phyloP scores from a whole-genome alignment of 495 filamentous ascomycete genomes.

The Neurospora tetrasperma region DNA sequence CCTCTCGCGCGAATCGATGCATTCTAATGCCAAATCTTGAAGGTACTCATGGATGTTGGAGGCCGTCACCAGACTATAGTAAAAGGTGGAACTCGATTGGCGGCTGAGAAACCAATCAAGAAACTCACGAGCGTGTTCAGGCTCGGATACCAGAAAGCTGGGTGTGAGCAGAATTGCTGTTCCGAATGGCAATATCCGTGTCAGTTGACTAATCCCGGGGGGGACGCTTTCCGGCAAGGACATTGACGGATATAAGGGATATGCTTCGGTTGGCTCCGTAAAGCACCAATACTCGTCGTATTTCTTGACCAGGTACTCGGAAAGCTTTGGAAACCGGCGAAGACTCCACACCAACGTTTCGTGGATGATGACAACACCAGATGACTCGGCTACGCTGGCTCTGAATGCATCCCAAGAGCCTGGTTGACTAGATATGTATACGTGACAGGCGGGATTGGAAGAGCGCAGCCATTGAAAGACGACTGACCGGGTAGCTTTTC shows the following conservation, averaged over 20 bases:
- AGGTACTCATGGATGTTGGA: slow-evolving; percentile 36
- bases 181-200: slow-evolving; percentile 48
- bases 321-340: slow-evolving; percentile 19
- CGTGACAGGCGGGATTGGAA: slow-evolving; percentile 17
- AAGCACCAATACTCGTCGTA: slow-evolving; percentile 25
- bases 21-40: slow-evolving; percentile 28
- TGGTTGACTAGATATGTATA: slow-evolving; percentile 12
- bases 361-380: slow-evolving; percentile 28
- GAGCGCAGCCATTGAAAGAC: slow-evolving; percentile 21
- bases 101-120: slow-evolving; percentile 44
- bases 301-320: slow-evolving; percentile 4
- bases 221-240: background rate
- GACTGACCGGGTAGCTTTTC: slow-evolving; percentile 1
- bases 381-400: background rate
- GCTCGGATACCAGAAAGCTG: slow-evolving; percentile 46
- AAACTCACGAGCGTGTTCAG: slow-evolving; percentile 39
- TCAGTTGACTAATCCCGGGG: slow-evolving; percentile 26
- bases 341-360: slow-evolving; percentile 20
- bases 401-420: slow-evolving; percentile 24
- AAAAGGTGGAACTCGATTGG: slow-evolving; percentile 7
- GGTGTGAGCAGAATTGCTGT: slow-evolving; percentile 52
- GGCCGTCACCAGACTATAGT: slow-evolving; percentile 24
- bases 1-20: slow-evolving; percentile 21
- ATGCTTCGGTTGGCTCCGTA: slow-evolving; percentile 14
- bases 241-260: slow-evolving; percentile 18